Evolutionary conservation across 2,329 filamentous ascomycete species (phyloP), one percentile per base, ranked within the genome.

Genomic region (Curvularia lunata): DNA sequence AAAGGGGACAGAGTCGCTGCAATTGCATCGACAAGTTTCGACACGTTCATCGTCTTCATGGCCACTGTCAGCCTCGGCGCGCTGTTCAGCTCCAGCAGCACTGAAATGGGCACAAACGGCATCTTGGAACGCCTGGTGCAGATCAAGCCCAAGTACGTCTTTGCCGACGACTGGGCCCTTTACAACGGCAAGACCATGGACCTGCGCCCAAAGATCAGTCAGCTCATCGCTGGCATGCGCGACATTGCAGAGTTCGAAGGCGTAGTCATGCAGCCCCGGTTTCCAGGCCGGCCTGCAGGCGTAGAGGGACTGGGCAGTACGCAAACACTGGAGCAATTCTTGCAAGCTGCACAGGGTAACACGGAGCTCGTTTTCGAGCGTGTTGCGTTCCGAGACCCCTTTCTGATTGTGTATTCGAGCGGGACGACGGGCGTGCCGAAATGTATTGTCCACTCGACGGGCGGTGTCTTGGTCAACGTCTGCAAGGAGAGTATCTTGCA

Each of bases 381-480:
- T 38, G 78, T 91, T 5, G 82, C 77, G 0, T 95, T 93, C 72
- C 82, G 87, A 27, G 90, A 94, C 62, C 91, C 92, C 0, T 89
- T 91, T 75, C 78, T 94, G 32, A 84, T 96, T 34, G 90, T 89
- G 57, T 96, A 92, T 69, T 85, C 89, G 0, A 91, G 88, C 1
- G 91, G 91, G 2, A 96, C 91, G 0, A 96, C 92, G 0, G 91
- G 92, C 4, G 86, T 85, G 19, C 92, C 92, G 12, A 96, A 96
- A 71, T 92, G 91, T 58, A 95, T 96, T 62, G 90, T 94, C 2
- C 92, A 96, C 73, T 88, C 86, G 1, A 84, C 86, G 1, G 90
- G 90, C 3, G 88, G 88, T 0, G 78, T 85, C 1, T 74, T 91
- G 28, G 61, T 91, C 62, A 90, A 76, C 48, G 70, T 73, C 1